phyloP scores from a whole-genome alignment of 2,329 filamentous ascomycete genomes.

The Ambrosiella xylebori region DNA sequence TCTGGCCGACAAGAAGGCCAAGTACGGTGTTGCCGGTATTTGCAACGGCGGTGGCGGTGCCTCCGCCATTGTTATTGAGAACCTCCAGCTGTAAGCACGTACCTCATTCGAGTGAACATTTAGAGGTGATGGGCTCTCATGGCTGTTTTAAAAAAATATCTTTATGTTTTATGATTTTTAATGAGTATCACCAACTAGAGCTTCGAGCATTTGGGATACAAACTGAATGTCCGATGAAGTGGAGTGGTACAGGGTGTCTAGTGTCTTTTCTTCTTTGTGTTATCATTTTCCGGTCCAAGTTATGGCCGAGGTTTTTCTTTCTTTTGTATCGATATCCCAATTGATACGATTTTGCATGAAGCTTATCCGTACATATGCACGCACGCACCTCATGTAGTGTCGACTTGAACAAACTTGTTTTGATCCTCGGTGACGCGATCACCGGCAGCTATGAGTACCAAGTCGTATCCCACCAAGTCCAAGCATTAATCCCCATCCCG shows the following conservation, averaged over 20 bases:
- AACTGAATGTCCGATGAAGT: neutral
- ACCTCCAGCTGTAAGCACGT: conserved; percentile 25
- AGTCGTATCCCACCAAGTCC: too few relatives aligned
- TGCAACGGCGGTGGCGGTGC: conserved; percentile 97
- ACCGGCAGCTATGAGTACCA: neutral
- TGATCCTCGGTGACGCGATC: neutral
- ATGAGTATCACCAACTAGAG: neutral
- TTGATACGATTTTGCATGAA: neutral
- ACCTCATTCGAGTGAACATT: neutral
- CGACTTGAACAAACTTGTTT: neutral
- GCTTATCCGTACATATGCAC: neutral
- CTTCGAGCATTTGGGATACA: neutral
- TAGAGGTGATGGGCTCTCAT: neutral
- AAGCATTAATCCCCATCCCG: too few relatives aligned
- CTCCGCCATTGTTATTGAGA: conserved; percentile 83
- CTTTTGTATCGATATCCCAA: neutral
- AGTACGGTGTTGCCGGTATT: conserved; percentile 86
- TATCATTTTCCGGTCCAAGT: neutral
- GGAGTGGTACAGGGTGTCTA: neutral
- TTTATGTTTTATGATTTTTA: neutral
- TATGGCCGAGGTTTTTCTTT: neutral
- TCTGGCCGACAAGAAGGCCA: conserved; percentile 75
- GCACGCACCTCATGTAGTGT: neutral
- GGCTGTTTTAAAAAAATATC: neutral
- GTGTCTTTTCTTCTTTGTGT: conserved; percentile 1